These are phyloP conservation scores for Aspergillus wentii DNA, from an alignment of 495 filamentous ascomycete genomes.

Conservation along the genomic window DNA sequence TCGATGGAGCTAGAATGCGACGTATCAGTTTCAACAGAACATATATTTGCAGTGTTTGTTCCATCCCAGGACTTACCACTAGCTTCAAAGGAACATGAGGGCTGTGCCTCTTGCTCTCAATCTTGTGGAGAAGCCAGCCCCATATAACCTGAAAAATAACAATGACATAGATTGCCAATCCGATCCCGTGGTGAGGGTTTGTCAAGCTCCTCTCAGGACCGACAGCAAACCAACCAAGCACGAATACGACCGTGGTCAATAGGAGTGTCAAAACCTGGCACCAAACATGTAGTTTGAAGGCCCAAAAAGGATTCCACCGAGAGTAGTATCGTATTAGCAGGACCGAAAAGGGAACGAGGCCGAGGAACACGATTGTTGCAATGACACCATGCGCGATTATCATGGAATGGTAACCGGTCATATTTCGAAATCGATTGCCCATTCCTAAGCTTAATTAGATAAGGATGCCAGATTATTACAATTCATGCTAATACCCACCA, in stretches of 20 bases:
- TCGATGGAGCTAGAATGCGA: slow-evolving; percentile 64
- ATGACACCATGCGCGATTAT: slow-evolving; percentile 82
- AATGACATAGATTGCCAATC: slow-evolving; percentile 80
- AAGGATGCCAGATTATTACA: background rate
- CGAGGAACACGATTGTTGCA: slow-evolving; percentile 82
- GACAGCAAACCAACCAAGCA: slow-evolving; percentile 75
- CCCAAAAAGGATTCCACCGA: slow-evolving; percentile 54
- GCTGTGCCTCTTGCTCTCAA: slow-evolving; percentile 55
- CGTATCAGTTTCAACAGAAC: no score
- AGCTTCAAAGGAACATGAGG: slow-evolving; percentile 60
- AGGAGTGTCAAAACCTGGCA: slow-evolving; percentile 75
- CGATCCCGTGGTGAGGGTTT: slow-evolving; percentile 95
- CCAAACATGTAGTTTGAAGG: slow-evolving; percentile 78
- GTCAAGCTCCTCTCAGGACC: slow-evolving; percentile 71
- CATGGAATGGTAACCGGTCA: slow-evolving; percentile 70
- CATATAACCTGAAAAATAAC: slow-evolving; percentile 76
- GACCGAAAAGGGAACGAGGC: slow-evolving; percentile 74
- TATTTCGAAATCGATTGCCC: slow-evolving; percentile 78
- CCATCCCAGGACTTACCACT: slow-evolving; percentile 47
- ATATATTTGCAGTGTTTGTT: no score
- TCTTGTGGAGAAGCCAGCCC: slow-evolving; percentile 64
- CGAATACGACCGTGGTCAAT: slow-evolving; percentile 66
- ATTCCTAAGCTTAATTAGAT: slow-evolving; percentile 56
- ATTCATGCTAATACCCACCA: slow-evolving; percentile 51
- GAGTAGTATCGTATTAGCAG: slow-evolving; percentile 72